A percentile compares a stretch with the other conserved stretches of the same genome.
These are phyloP conservation scores for Colletotrichum noveboracense DNA, from an alignment of 2,329 filamentous ascomycete species.

Conservation along the genomic window DNA sequence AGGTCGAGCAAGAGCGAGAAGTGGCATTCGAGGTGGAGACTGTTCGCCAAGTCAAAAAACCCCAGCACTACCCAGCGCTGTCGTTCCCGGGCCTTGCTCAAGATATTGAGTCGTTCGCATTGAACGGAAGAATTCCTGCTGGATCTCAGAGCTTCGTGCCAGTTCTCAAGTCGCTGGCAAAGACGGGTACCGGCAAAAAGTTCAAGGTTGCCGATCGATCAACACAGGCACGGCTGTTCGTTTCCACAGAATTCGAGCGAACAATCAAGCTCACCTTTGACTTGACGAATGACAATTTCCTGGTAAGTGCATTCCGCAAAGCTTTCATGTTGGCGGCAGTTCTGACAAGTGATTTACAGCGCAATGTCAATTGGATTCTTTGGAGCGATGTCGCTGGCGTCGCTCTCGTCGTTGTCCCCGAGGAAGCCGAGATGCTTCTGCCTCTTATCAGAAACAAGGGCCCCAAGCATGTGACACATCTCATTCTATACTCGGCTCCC, in stretches of 20 bases:
- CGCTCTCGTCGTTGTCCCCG: conserved; percentile 64
- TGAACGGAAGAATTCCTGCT: conserved; percentile 45
- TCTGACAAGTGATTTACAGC: conserved; percentile 25
- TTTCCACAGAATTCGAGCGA: conserved; percentile 51
- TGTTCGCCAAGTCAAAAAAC: conserved; percentile 59
- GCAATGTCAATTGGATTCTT: conserved; percentile 66
- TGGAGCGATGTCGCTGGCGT: conserved; percentile 53
- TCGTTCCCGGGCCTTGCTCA: conserved; percentile 50
- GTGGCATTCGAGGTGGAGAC: conserved; percentile 63
- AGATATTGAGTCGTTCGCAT: conserved; percentile 50
- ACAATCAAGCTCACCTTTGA: conserved; percentile 41
- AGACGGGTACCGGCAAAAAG: conserved; percentile 37
- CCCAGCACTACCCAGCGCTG: conserved; percentile 41
- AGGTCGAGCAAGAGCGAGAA: conserved; percentile 65
- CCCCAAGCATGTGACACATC: conserved; percentile 43
- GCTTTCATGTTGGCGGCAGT: background rate
- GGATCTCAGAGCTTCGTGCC: conserved; percentile 41
- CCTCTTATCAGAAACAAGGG: conserved; percentile 38
- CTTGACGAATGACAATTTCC: conserved; percentile 35
- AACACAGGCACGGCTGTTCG: conserved; percentile 32
- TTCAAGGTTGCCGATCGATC: conserved; percentile 28
- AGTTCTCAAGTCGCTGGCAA: conserved; percentile 45
- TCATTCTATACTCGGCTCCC: conserved; percentile 65
- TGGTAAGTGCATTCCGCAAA: conserved; percentile 27
- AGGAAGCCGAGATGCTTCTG: conserved; percentile 65